A percentile compares a stretch with the other conserved stretches of the same genome.
Evolutionary conservation across 2,329 filamentous ascomycete genomes (phyloP).

Genomic region (Penicillium oxalicum): DNA sequence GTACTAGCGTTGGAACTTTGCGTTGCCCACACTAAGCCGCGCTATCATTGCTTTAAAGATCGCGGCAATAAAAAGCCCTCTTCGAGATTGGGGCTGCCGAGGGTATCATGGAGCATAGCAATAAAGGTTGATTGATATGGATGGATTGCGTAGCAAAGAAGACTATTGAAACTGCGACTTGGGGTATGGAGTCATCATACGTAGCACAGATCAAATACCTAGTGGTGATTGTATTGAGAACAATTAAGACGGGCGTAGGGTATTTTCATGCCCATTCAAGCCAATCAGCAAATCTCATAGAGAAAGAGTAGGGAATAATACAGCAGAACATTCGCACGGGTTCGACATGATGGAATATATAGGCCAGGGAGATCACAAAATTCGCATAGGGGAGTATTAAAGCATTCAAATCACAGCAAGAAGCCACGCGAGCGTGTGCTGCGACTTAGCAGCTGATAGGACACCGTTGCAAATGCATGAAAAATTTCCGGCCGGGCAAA

Average conservation of each 20-base stretch:
- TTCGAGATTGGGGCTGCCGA: no score
- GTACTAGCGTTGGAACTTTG: no score
- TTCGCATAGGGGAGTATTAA: slow-evolving; percentile 16
- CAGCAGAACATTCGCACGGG: slow-evolving; percentile 4
- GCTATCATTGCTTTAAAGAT: no score
- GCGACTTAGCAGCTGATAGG: slow-evolving; percentile 26
- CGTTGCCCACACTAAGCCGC: no score
- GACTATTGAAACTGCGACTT: not conserved
- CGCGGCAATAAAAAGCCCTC: no score
- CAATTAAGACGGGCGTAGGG: not conserved
- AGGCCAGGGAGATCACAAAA: slow-evolving; percentile 19
- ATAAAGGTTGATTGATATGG: no score
- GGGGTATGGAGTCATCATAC: slow-evolving; percentile 2
- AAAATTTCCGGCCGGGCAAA: slow-evolving; percentile 25
- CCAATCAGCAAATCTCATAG: slow-evolving; percentile 8
- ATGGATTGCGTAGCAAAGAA: no score
- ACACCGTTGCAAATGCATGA: slow-evolving; percentile 36
- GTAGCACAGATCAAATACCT: not conserved
- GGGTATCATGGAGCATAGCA: no score
- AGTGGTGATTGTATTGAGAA: not conserved
- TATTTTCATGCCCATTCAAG: slow-evolving; percentile 3
- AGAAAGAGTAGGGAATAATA: slow-evolving; percentile 1
- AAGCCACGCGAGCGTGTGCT: slow-evolving; percentile 28
- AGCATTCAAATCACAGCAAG: slow-evolving; percentile 18
- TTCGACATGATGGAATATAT: slow-evolving; percentile 11